Evolutionary conservation across 1,139 yeast genomes (phyloP), one percentile per base, ranked within the genome.

Genomic region (Chernovozyma aurita): DNA sequence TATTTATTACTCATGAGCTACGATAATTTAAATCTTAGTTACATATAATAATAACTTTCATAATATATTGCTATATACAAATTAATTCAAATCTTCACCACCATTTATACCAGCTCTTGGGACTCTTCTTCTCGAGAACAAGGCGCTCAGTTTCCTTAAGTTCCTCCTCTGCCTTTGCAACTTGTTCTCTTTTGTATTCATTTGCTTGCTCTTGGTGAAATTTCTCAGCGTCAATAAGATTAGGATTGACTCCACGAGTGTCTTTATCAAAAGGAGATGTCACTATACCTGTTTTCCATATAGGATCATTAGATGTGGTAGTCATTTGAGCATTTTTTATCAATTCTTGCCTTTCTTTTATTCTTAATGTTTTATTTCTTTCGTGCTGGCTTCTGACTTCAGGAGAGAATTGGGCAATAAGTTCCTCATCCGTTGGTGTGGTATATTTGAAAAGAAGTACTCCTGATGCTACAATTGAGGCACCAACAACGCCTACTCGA

Each of bases 371-470:
- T 47, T 71, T 72, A 52, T 83, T 83, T 38, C 70, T 65, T 51
- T 85, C 92, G 53, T 85, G 86, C 42, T 84, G 82, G 12, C 80
- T 80, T 44, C 88, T 69, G 34, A 87, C 64, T 52, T 88, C 95
- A 0, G 97, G 97, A 3, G 95, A 85, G 47, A 88, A 73, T 35
- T 73, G 61, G 15, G 80, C 76, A 31, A 88, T 73, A 37, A 88
- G 61, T 52, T 88, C 75, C 48, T 87, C 95, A 48, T 86, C 95
- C 0, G 92, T 74, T 2, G 96, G 96, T 0, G 87, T 81, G 3
- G 90, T 77, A 54, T 76, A 84, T 43, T 77, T 80, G 61, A 62
- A 83, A 18, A 82, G 63, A 4, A 84, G 44, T 2, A 79, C 76
- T 6, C 96, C 96, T 0, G 78, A 52, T 2, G 81, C 85, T 11